These are phyloP conservation scores for Cutaneotrichosporon sp. DNA, from an alignment of 1,284 basidiomycete genomes.

Conservation along the genomic window DNA sequence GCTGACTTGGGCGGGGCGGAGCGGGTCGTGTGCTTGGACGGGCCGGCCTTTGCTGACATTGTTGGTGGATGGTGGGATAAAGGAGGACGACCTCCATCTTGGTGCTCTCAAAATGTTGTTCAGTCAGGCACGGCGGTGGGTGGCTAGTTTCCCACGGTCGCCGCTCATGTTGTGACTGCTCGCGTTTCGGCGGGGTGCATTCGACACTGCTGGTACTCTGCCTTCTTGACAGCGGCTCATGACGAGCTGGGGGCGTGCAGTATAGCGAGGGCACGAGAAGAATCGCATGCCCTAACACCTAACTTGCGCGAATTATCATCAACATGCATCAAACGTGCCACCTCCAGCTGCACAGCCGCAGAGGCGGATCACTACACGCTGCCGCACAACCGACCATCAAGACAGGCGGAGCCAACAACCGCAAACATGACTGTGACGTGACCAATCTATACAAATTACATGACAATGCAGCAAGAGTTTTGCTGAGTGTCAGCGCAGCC, in stretches of 20 bases:
- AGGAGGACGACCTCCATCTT: neutral
- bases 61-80: neutral
- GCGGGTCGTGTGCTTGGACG: constrained; percentile 16
- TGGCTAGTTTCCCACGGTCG: constrained; percentile 15
- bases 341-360: neutral
- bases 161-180: no score
- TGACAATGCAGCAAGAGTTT: constrained; percentile 67
- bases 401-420: neutral
- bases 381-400: neutral
- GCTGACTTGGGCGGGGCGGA: neutral
- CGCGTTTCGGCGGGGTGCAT: no score
- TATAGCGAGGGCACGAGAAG: no score
- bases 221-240: no score
- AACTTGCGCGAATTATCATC: neutral
- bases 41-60: constrained; percentile 12
- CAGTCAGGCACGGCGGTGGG: neutral
- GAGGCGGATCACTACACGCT: neutral
- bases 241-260: no score
- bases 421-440: neutral
- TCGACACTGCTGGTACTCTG: no score
- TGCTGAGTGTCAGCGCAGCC: constrained; percentile 56
- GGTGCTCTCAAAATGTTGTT: constrained; percentile 7
- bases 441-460: constrained; percentile 38
- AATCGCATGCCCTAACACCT: no score
- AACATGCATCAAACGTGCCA: constrained; percentile 6